These are phyloP conservation scores for Xylariaceae sp. DNA, from an alignment of 2,329 filamentous ascomycete species.

Conservation along the genomic window DNA sequence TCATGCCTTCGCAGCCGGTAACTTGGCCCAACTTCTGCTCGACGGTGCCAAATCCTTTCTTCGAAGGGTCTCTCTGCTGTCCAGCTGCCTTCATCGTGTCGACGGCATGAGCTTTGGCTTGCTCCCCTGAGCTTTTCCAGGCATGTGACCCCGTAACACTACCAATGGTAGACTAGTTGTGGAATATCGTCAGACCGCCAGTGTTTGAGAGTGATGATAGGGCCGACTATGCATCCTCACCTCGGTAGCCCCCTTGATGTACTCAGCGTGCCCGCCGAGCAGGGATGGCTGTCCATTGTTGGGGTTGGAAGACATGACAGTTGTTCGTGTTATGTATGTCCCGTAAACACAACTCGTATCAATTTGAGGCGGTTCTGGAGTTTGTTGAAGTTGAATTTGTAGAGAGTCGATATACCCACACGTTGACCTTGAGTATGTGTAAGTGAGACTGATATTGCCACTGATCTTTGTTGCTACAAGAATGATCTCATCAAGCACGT, in stretches of 20 bases:
- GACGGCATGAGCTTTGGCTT: slow-evolving; percentile 58
- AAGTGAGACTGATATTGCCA: neutral
- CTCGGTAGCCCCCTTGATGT: slow-evolving; percentile 63
- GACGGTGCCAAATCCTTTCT: slow-evolving; percentile 55
- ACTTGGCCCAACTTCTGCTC: slow-evolving; percentile 61
- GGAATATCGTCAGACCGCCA: neutral
- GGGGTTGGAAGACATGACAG: slow-evolving; percentile 30
- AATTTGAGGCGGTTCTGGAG: neutral
- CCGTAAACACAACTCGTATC: neutral
- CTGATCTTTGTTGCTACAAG: neutral
- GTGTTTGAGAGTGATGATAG: neutral
- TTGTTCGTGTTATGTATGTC: neutral
- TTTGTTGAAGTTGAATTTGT: no score
- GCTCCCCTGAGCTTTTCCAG: slow-evolving; percentile 59
- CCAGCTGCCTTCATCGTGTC: slow-evolving; percentile 57
- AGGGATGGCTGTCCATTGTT: slow-evolving; percentile 48
- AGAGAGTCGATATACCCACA: neutral
- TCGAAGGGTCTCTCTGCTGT: slow-evolving; percentile 48
- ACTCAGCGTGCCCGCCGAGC: slow-evolving; percentile 59
- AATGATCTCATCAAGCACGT: slow-evolving; percentile 20
- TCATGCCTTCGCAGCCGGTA: slow-evolving; percentile 65
- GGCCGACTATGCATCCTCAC: slow-evolving; percentile 36
- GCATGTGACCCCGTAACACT: slow-evolving; percentile 55
- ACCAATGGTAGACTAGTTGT: slow-evolving; percentile 51
- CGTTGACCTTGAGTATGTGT: neutral